Evolutionary conservation across 2,329 filamentous ascomycete species (phyloP).

Genomic region (Paraphaeosphaeria sporulosa): DNA sequence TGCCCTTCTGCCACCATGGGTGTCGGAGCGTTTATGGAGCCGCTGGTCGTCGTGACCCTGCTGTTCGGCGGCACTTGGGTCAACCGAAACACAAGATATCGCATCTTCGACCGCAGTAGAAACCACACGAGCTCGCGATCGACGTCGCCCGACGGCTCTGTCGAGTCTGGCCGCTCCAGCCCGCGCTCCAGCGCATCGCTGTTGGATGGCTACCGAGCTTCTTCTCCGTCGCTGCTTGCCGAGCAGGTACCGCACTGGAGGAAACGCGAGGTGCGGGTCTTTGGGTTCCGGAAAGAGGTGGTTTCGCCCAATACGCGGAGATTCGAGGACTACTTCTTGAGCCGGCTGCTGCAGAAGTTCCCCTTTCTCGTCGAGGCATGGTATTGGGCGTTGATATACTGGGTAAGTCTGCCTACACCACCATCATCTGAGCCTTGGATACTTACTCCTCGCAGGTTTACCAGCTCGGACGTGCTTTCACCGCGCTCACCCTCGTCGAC

Average conservation of each 20-base stretch:
- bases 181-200: conserved; percentile 48
- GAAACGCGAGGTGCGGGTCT: conserved; percentile 57
- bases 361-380: conserved; percentile 78
- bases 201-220: conserved; percentile 31
- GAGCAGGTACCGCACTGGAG: conserved; percentile 58
- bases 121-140: conserved; percentile 35
- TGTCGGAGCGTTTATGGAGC: conserved; percentile 66
- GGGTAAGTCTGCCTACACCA: conserved; percentile 61
- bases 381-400: conserved; percentile 81
- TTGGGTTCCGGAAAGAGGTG: conserved; percentile 57
- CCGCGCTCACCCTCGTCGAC: conserved; percentile 72
- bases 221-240: conserved; percentile 53
- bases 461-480: conserved; percentile 76
- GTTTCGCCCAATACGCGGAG: conserved; percentile 68
- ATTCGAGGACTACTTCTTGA: conserved; percentile 67
- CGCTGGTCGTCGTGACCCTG: conserved; percentile 66
- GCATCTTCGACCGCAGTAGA: conserved; percentile 41
- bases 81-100: conserved; percentile 60
- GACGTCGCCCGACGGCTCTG: conserved; percentile 46
- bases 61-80: conserved; percentile 69
- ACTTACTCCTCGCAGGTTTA: conserved; percentile 65
- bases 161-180: conserved; percentile 52
- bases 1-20: conserved; percentile 56
- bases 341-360: conserved; percentile 69
- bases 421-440: neutral